Conservation (phyloP, 768 basidiomycete genomes). For the Guyanaporus albipodus region DNA sequence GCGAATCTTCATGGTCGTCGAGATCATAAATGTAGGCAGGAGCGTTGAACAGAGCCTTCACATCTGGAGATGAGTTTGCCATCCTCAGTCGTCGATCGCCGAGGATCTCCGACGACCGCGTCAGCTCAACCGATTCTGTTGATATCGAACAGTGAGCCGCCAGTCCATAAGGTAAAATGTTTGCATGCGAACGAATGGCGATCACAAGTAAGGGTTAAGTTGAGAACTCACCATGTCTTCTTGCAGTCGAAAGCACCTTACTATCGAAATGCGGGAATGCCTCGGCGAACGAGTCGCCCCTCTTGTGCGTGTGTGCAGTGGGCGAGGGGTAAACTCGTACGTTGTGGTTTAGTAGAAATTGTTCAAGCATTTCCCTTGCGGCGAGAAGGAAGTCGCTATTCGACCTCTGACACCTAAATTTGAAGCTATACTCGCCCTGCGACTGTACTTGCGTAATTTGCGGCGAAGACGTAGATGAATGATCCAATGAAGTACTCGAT, state of each 20-base stretch:
- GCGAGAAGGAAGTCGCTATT: constrained; percentile 91
- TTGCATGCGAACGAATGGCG: constrained; percentile 31
- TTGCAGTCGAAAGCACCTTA: constrained; percentile 81
- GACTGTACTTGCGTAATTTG: constrained; percentile 19
- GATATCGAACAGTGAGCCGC: constrained; percentile 7
- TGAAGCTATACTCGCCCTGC: constrained; percentile 78
- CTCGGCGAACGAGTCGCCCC: constrained; percentile 91
- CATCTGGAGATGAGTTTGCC: constrained; percentile 89
- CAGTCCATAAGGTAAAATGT: neutral
- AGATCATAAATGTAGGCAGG: constrained; percentile 80
- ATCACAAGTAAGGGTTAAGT: neutral
- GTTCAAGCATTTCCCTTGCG: constrained; percentile 88
- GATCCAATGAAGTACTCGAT: constrained; percentile 46
- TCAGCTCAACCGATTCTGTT: constrained; percentile 73
- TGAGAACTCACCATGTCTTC: constrained; percentile 52
- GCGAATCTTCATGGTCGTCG: constrained; percentile 66
- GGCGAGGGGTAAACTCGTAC: constrained; percentile 79
- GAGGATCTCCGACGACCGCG: constrained; percentile 57
- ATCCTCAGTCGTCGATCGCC: constrained; percentile 73
- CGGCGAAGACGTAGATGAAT: constrained; percentile 29
- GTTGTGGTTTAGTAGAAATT: constrained; percentile 81
- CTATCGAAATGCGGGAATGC: constrained; percentile 97
- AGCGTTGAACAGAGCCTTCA: constrained; percentile 91
- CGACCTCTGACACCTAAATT: constrained; percentile 92
- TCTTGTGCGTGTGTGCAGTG: constrained; percentile 74